phyloP scores from a whole-genome alignment of 2,329 filamentous ascomycete species.

The Fusarium chlamydosporum region DNA sequence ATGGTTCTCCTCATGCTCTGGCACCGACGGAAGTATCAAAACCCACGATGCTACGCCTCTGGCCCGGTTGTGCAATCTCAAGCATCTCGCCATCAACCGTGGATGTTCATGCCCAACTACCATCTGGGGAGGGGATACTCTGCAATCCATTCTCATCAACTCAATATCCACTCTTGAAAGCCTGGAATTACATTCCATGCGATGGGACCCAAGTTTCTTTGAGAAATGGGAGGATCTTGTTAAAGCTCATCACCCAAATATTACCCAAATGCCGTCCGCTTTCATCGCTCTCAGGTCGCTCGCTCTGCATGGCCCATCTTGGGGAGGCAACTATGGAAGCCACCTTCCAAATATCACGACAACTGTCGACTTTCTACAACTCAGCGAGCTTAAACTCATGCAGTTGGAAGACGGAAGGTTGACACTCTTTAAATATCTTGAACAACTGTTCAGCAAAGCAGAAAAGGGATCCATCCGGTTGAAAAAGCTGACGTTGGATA shows the following conservation, averaged over 20 bases:
- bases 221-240: background rate
- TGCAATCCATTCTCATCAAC: slow-evolving; percentile 14
- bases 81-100: slow-evolving; percentile 8
- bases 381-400: background rate
- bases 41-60: background rate
- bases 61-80: background rate
- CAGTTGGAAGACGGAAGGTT: rapidly evolving
- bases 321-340: rapidly evolving
- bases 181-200: background rate
- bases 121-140: background rate
- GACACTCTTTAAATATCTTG: slow-evolving; percentile 5
- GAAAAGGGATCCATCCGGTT: background rate
- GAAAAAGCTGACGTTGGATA: background rate
- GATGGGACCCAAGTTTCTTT: background rate
- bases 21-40: too few species aligned
- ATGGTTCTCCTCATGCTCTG: background rate
- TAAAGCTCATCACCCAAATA: background rate
- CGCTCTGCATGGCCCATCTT: rapidly evolving
- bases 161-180: background rate
- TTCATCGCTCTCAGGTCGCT: slow-evolving; percentile 19
- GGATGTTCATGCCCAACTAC: rapidly evolving
- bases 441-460: background rate
- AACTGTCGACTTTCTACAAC: slow-evolving; percentile 11
- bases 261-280: background rate
- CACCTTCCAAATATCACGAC: rapidly evolving